Conservation (phyloP, 2,329 filamentous ascomycete species). For the Graphilbum fragrans region DNA sequence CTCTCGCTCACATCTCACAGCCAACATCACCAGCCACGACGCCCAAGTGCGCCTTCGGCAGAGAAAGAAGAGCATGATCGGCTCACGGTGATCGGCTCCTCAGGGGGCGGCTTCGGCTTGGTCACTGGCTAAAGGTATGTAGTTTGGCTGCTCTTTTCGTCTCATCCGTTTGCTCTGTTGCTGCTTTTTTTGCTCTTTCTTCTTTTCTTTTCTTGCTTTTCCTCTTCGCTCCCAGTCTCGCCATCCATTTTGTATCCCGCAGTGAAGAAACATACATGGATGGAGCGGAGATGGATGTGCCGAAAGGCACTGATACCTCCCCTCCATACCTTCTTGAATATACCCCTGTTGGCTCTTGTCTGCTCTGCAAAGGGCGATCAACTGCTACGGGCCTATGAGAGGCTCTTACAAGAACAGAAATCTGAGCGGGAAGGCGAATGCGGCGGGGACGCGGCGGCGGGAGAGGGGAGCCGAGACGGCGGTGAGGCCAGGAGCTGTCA, state of each 20-base stretch:
- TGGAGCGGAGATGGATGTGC: neutral
- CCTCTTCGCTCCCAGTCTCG: neutral
- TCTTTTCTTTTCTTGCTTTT: neutral
- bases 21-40: too few relatives aligned
- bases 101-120: too few relatives aligned
- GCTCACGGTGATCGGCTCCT: too few relatives aligned
- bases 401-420: slow-evolving; percentile 19
- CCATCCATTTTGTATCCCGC: neutral
- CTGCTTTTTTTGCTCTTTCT: neutral
- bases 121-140: too few relatives aligned
- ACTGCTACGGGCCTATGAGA: too few relatives aligned
- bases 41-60: too few relatives aligned
- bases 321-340: neutral
- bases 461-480: neutral
- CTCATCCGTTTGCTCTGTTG: neutral
- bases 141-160: neutral
- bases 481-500: too few relatives aligned
- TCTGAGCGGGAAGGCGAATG: slow-evolving; percentile 20
- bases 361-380: neutral
- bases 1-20: too few relatives aligned
- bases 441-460: too few relatives aligned
- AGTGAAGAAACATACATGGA: neutral
- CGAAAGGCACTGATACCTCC: neutral
- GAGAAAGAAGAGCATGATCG: too few relatives aligned
- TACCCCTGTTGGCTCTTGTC: neutral